phyloP scores from a whole-genome alignment of 2,329 filamentous ascomycete species.

The Westerdykella sp. region DNA sequence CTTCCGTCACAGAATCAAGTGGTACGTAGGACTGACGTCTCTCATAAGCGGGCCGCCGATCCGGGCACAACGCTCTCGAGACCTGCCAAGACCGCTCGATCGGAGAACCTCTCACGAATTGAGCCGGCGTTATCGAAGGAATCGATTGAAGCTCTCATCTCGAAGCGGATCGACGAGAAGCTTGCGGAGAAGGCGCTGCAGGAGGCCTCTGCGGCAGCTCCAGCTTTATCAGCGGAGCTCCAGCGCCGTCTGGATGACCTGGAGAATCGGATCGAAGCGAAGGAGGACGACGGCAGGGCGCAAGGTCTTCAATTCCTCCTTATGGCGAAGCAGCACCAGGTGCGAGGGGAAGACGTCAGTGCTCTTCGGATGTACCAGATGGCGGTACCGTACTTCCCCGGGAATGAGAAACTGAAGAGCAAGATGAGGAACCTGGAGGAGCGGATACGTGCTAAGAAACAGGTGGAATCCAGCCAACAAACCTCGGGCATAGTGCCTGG shows the following conservation, averaged over 20 bases:
- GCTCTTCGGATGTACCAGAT: slow-evolving; percentile 82
- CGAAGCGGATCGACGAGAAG: slow-evolving; percentile 85
- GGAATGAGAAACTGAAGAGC: slow-evolving; percentile 64
- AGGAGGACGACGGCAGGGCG: slow-evolving; percentile 64
- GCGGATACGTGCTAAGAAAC: slow-evolving; percentile 41
- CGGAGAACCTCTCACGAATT: slow-evolving; percentile 28
- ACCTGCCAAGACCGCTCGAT: slow-evolving; percentile 36
- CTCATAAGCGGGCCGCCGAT: slow-evolving; percentile 41
- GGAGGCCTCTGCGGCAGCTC: slow-evolving; percentile 45
- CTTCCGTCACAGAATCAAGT: slow-evolving; percentile 29
- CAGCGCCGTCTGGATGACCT: slow-evolving; percentile 75
- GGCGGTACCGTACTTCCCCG: slow-evolving; percentile 78
- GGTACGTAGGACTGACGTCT: slow-evolving; percentile 30
- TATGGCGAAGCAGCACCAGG: slow-evolving; percentile 88
- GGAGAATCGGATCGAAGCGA: slow-evolving; percentile 72
- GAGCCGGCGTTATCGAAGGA: slow-evolving; percentile 47
- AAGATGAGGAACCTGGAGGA: slow-evolving; percentile 53
- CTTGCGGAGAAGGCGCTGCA: slow-evolving; percentile 66
- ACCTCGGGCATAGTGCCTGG: slow-evolving; percentile 4
- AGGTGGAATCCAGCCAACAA: slow-evolving; percentile 12
- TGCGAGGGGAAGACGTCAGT: slow-evolving; percentile 68
- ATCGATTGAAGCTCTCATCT: slow-evolving; percentile 84
- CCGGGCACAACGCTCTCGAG: slow-evolving; percentile 32
- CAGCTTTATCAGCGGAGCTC: slow-evolving; percentile 65
- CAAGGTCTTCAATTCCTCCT: slow-evolving; percentile 75